Evolutionary conservation across 805 yeast species (phyloP).

Genomic region (Candida lessepsii): DNA sequence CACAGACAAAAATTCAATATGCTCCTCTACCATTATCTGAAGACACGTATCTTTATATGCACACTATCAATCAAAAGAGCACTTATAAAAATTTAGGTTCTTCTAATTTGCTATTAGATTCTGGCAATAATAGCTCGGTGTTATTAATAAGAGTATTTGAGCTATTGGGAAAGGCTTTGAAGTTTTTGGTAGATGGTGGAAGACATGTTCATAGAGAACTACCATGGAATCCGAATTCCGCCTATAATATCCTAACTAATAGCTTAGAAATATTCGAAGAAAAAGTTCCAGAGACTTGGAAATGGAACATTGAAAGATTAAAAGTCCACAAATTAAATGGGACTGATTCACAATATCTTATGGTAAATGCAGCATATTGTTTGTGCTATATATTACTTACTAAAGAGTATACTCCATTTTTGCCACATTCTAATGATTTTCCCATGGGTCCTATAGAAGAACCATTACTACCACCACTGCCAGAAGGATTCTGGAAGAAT

Average conservation of each 20-base stretch:
- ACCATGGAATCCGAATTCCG: not conserved
- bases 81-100: not conserved
- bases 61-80: not conserved
- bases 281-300: not conserved
- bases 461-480: conserved; percentile 1
- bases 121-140: not conserved
- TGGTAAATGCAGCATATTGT: not conserved
- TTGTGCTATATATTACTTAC: not conserved
- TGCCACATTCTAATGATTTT: conserved; percentile 1
- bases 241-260: not conserved
- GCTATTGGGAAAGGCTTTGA: not conserved
- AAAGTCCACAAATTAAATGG: not conserved
- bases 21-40: not conserved
- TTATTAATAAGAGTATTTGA: not conserved
- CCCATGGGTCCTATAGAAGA: conserved; percentile 2
- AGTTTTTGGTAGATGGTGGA: not conserved
- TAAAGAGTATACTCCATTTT: conserved; percentile 5
- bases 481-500: conserved; percentile 1
- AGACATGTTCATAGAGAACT: not conserved
- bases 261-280: not conserved
- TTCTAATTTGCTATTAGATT: not conserved
- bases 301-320: not conserved
- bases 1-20: not conserved
- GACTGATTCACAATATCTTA: not conserved
- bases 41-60: not conserved